Evolutionary conservation across 2,329 filamentous ascomycete species (phyloP).

Genomic region (Aspergillus bombycis): DNA sequence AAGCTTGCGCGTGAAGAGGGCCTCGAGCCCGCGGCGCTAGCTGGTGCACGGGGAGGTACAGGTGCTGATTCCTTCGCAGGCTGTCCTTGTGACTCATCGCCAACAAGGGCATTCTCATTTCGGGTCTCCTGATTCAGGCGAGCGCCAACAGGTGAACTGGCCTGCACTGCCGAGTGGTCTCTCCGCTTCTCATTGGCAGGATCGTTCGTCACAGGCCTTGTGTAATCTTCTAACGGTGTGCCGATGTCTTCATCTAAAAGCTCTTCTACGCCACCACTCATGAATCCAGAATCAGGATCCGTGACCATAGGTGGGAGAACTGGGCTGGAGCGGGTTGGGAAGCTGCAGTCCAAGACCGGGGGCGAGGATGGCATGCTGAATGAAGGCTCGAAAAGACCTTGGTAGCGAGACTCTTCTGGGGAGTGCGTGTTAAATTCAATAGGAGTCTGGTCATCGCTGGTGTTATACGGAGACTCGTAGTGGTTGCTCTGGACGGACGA

Average conservation of each 20-base stretch:
- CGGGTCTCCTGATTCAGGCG: conserved; percentile 24
- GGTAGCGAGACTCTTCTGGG: conserved; percentile 54
- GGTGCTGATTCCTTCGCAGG: conserved; percentile 23
- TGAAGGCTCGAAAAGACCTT: conserved; percentile 65
- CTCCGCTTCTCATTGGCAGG: conserved; percentile 23
- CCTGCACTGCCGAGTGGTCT: conserved; percentile 28
- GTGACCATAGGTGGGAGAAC: conserved; percentile 64
- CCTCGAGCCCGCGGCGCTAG: conserved; percentile 35
- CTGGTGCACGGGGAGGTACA: conserved; percentile 30
- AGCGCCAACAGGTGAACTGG: conserved; percentile 31
- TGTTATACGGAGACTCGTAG: conserved; percentile 47
- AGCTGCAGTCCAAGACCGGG: conserved; percentile 69
- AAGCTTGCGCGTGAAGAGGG: conserved; percentile 43
- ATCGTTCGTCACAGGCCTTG: conserved; percentile 23
- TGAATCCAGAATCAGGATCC: conserved; percentile 75
- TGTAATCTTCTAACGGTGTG: conserved; percentile 31
- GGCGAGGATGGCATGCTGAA: conserved; percentile 88
- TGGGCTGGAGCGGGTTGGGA: conserved; percentile 78
- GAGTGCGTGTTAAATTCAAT: conserved; percentile 53
- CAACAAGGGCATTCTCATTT: conserved; percentile 24
- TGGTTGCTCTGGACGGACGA: conserved; percentile 57
- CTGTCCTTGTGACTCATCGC: conserved; percentile 24
- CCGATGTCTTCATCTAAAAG: conserved; percentile 64
- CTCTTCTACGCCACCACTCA: conserved; percentile 76
- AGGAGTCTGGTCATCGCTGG: conserved; percentile 37